phyloP scores from a whole-genome alignment of 2,329 filamentous ascomycete genomes.

The Pseudogymnoascus pannorum region DNA sequence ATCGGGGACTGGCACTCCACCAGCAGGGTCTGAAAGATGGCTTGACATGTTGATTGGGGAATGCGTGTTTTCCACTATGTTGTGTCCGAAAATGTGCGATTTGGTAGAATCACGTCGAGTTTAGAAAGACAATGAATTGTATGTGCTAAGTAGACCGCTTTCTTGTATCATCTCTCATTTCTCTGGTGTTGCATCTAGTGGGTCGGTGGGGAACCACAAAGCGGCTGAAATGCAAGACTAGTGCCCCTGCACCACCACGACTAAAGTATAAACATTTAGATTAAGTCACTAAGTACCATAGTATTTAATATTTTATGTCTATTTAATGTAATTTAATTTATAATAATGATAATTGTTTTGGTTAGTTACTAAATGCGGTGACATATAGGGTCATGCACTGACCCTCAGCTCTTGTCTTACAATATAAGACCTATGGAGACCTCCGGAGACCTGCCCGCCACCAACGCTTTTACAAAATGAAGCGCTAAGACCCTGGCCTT shows the following conservation, averaged over 20 bases:
- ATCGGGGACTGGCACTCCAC: conserved; percentile 12
- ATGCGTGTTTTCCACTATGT: background rate
- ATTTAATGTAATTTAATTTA: background rate
- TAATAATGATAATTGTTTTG: background rate
- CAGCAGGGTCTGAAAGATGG: conserved; percentile 11
- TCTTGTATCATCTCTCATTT: background rate
- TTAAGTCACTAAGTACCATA: background rate
- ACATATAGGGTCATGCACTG: background rate
- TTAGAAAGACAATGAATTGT: background rate
- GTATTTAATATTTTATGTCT: background rate
- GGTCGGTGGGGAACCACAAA: background rate
- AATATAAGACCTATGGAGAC: background rate
- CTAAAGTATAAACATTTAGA: background rate
- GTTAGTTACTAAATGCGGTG: background rate
- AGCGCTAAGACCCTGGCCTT: background rate
- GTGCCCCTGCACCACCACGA: background rate
- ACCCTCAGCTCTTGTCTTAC: background rate
- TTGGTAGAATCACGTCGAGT: background rate
- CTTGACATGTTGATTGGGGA: conserved; percentile 12
- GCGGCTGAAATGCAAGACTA: conserved; percentile 1
- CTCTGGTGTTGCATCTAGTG: background rate
- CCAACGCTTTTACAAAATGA: background rate
- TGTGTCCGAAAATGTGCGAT: background rate
- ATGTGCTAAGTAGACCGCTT: conserved; percentile 2
- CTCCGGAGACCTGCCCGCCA: background rate